phyloP scores from a whole-genome alignment of 306 rosid genomes.

The Sophora flavescens region DNA sequence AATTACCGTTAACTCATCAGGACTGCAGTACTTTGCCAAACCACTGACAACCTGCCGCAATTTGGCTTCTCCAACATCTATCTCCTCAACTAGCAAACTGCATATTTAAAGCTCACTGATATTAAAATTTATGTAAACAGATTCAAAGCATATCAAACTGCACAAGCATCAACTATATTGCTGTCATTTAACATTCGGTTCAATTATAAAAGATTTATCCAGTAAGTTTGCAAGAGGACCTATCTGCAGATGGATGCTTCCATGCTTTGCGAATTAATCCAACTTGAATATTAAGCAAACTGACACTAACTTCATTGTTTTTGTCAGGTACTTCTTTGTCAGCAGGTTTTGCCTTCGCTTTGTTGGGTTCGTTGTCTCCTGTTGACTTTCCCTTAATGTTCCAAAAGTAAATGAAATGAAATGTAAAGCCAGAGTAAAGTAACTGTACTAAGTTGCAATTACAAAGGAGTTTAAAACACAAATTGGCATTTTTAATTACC shows the following conservation, averaged over 20 bases:
- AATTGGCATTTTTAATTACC: constrained; percentile 8
- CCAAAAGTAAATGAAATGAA: constrained; percentile 39
- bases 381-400: constrained; percentile 60
- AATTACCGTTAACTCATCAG: constrained; percentile 83
- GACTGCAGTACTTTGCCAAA: constrained; percentile 81
- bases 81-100: constrained; percentile 98
- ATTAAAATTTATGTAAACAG: constrained; percentile 34
- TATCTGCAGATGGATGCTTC: constrained; percentile 99
- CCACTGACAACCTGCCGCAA: constrained; percentile 95
- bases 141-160: constrained; percentile 36
- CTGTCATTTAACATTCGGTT: constrained; percentile 17
- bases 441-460: constrained; percentile 33
- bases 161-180: constrained; percentile 9
- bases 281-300: constrained; percentile 90
- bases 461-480: constrained; percentile 31
- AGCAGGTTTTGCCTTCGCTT: constrained; percentile 57
- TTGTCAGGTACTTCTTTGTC: constrained; percentile 63
- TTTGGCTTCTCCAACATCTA: constrained; percentile 89
- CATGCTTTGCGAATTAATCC: constrained; percentile 90
- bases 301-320: constrained; percentile 85
- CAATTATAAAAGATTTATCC: constrained; percentile 18
- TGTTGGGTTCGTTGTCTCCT: constrained; percentile 59
- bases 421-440: constrained; percentile 34
- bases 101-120: constrained; percentile 35
- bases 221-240: constrained; percentile 56